Evolutionary conservation across 495 filamentous ascomycete genomes (phyloP), one percentile per base, ranked within the genome.

Genomic region (Podospora comata): DNA sequence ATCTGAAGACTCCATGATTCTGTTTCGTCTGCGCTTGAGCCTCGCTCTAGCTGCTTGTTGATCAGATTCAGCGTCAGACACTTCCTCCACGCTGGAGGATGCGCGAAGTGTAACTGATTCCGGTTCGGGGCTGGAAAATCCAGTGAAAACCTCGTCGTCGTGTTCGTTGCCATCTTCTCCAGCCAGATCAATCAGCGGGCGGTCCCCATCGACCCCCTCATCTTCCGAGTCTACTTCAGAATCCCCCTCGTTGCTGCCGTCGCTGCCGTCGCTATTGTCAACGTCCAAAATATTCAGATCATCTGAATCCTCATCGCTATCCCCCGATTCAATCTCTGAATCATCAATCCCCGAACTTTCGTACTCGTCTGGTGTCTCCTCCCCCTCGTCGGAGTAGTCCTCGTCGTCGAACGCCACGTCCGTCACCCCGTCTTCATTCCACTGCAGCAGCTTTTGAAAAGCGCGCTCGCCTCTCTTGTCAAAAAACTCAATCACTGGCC

Each of bases 271-370:
- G 16, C 60, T 64, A 20, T 67, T 68, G 27, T 57, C 48, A 7
- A 63, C 63, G 27, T 64, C 66, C 7, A 67, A 48, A 5, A 75
- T 70, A 7, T 67, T 18, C 54, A 78, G 67, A n/a, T 73, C 59
- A 1, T 68, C 61, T 16, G 74, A 71, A 30, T 76, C 71, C 0
- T 68, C 68, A 0, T 64, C 72, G 65, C 77, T 32, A 11, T 19
- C 28, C 18, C 20, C 28, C n/a, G 26, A 30, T 30, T 63, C 61
- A 16, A 63, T 39, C 30, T 28, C 28, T 5, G 19, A 28, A 32
- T 63, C 76, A 64, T 77, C 72, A 26, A 78, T 78, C 0, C 76
- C 76, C 2, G 68, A 68, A 67, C 76, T 78, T 44, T 76, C 76
- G 28, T 78, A 78, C 48, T 74, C 71, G 20, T 77, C 67, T 2